Evolutionary conservation across 140 eudicot species (phyloP).

Genomic region (Anethum foeniculum): DNA sequence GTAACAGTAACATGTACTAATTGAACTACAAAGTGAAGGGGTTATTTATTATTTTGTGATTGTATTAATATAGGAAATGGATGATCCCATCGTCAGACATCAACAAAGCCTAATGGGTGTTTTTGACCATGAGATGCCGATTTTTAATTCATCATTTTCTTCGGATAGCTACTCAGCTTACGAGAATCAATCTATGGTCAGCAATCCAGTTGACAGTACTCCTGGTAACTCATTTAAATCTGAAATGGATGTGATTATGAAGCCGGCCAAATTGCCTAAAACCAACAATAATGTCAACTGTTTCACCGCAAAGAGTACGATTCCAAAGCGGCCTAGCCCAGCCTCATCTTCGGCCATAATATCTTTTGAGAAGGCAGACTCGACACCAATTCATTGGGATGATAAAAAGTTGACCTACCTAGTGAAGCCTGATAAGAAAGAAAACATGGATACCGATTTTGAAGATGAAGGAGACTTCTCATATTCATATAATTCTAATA

Average conservation of each 20-base stretch:
- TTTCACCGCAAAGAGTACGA: not conserved
- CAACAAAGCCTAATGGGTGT: constrained; percentile 5
- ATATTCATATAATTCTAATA: not conserved
- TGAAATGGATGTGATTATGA: not conserved
- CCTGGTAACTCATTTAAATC: not conserved
- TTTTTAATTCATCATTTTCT: constrained; percentile 6
- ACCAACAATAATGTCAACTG: not conserved
- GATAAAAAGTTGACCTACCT: not conserved
- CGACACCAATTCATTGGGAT: not conserved
- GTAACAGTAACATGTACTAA: too few relatives aligned
- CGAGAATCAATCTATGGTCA: not conserved
- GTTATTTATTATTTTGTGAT: not conserved
- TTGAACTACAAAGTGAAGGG: not conserved
- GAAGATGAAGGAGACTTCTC: not conserved
- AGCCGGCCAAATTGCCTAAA: constrained; percentile 6
- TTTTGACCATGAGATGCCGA: not conserved
- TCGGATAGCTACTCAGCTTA: constrained; percentile 5
- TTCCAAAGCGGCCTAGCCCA: not conserved
- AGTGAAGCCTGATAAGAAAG: constrained; percentile 3
- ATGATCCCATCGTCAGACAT: constrained; percentile 7
- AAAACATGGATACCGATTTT: not conserved
- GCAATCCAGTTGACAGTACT: not conserved
- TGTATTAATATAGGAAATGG: constrained; percentile 7
- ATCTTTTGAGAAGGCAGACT: constrained; percentile 6
- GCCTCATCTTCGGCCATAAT: constrained; percentile 10